These are phyloP conservation scores for Aureobasidium leucospermi DNA, from an alignment of 2,329 filamentous ascomycete genomes.

Conservation along the genomic window DNA sequence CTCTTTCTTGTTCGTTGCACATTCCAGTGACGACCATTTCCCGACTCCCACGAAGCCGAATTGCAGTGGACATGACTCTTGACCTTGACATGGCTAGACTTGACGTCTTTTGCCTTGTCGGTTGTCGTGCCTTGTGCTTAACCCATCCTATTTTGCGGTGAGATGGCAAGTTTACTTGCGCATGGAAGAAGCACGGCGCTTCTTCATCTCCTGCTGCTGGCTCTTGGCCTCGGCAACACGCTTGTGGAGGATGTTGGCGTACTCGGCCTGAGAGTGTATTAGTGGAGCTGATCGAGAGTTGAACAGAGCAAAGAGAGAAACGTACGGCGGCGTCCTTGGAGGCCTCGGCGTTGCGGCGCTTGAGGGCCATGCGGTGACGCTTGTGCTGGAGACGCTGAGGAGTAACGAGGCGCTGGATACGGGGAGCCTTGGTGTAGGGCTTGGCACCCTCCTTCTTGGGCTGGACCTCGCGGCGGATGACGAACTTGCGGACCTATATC, in stretches of 20 bases:
- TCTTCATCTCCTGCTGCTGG: constrained; percentile 87
- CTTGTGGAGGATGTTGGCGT: constrained; percentile 92
- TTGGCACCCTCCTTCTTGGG: constrained; percentile 96
- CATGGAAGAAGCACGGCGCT: constrained; percentile 95
- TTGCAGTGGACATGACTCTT: constrained; percentile 5
- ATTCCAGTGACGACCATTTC: constrained; percentile 5
- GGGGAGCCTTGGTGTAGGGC: constrained; percentile 99
- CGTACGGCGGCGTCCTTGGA: constrained; percentile 98
- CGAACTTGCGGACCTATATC: constrained; percentile 91
- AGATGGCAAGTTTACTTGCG: constrained; percentile 53
- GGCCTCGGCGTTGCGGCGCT: constrained; percentile 95
- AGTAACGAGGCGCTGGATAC: constrained; percentile 99
- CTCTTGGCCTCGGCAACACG: constrained; percentile 94
- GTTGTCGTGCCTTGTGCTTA: not conserved
- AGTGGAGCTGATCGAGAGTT: constrained; percentile 22
- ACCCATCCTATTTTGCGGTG: not conserved
- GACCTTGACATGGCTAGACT: not conserved
- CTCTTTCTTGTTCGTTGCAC: not conserved
- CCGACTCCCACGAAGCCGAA: constrained; percentile 3
- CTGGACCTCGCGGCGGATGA: constrained; percentile 97
- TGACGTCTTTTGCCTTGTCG: not conserved
- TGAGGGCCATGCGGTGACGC: constrained; percentile 95
- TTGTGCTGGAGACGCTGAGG: constrained; percentile 99
- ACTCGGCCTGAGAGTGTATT: constrained; percentile 69
- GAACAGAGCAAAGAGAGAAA: constrained; percentile 23